Base-by-base conservation (phyloP, 441 rosid species). In the Hura crepitans region DNA sequence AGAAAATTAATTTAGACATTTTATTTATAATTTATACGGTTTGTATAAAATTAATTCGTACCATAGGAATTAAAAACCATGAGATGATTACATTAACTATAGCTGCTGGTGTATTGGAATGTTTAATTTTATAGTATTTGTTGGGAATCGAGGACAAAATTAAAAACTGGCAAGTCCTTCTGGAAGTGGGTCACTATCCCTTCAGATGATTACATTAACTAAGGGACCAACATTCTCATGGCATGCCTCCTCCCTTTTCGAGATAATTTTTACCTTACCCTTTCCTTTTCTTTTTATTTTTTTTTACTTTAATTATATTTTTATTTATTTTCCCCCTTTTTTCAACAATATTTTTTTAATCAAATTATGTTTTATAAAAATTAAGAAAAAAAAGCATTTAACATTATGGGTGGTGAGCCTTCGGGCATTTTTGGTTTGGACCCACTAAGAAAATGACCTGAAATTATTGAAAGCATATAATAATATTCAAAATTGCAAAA, bases 161-260 rank as follows among this genome's bases (percentile, higher is more conserved):
- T n/a, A 47, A 35, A 74, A 53, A 50, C 61, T 43, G 69, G 68
- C 15, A 31, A 58, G 62, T 76, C 74, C 37, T 72, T 63, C 76
- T 66, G 73, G 62, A 61, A 63, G 59, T 72, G 78, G 77, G 78
- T 74, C 82, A 80, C 79, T 80, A 51, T 76, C 82, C 66, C 67
- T 69, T 66, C 71, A 66, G 70, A 69, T 68, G 75, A 65, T 75
- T 62, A 74, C 83, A 81, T 79, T 70, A 76, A 60, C 74, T 12
- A 64, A 74, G 78, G 77, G 73, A 68, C 83, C 81, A 76, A 78
- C 85, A 84, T 81, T 80, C 87, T 72, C 78, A 78, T 78, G 80
- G 78, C 59, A 68, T 74, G 66, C 63, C 75, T 71, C 76, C 80
- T 54, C 75, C 75, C 70, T 68, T 76, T 74, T 68, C 66, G 22